Evolutionary conservation across 768 basidiomycete species (phyloP), one percentile per base, ranked within the genome.

Genomic region (Lactifluus subvellereus): DNA sequence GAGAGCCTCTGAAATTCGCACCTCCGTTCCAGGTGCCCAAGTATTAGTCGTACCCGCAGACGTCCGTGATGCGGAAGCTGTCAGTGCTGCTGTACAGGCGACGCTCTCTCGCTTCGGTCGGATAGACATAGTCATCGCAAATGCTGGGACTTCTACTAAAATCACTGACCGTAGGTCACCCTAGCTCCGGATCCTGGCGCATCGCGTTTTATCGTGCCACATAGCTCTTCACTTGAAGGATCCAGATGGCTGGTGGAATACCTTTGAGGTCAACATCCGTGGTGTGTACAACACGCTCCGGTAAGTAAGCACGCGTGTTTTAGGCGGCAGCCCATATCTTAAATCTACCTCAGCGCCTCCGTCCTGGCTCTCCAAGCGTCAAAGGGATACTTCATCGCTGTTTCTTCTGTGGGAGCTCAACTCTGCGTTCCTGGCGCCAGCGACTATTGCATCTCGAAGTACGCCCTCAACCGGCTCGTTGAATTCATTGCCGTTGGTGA

Each of bases 171-270:
- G 61, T 62, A 30, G 33, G 60, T 56, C 7, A 11, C 6, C 30
- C 18, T 14, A n/a, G 30, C 33, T 18, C 5, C 14, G 16, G 4
- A 8, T 32, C 6, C 30, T 3, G 32, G 16, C 32, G 18, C 32
- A 52, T 9, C 2, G 14, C 30, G 14, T 18, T 14, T 18, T 27
- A 16, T 52, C 32, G 16, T 32, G 7, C 18, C 7, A 1, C 18
- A 7, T 27, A 52, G 51, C 16, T 33, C 49, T 51, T 35, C 32
- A 52, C 18, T 16, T 18, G 32, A 62, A 60, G 54, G 68, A 71
- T 56, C 62, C 70, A 10, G 63, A 64, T 4, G 64, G 68, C 52
- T 73, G 71, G 69, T 69, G 69, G 70, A 67, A 67, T 43, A 62
- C 60, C 6, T 55, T 66, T 56, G 69, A 69, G 32, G 68, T 70